A percentile compares a stretch with the other conserved stretches of the same genome.
Evolutionary conservation across 2,329 filamentous ascomycete genomes (phyloP).

Genomic region (Phyllosticta paracitricarpa): DNA sequence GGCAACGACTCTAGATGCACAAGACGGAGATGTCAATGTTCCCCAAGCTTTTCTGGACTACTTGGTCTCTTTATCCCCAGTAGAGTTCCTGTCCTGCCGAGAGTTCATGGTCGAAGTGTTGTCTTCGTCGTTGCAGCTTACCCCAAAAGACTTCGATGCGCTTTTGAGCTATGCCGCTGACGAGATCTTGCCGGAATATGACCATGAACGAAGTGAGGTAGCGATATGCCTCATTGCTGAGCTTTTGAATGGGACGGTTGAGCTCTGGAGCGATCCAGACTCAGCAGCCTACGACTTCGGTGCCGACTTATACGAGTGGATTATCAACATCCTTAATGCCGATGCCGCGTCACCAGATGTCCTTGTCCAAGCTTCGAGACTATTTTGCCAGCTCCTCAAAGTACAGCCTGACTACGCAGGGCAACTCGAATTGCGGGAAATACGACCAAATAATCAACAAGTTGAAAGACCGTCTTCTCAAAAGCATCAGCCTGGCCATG

Average conservation of each 20-base stretch:
- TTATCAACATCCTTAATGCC: constrained; percentile 57
- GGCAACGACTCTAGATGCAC: constrained; percentile 1
- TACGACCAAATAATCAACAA: too few relatives aligned
- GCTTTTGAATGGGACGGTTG: constrained; percentile 53
- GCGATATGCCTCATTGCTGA: constrained; percentile 59
- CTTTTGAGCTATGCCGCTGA: constrained; percentile 39
- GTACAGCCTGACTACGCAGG: constrained; percentile 57
- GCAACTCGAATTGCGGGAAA: neutral
- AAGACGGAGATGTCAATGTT: neutral
- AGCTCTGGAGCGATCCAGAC: constrained; percentile 50
- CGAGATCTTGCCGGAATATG: constrained; percentile 40
- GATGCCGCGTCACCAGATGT: constrained; percentile 60
- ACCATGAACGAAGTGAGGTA: constrained; percentile 65
- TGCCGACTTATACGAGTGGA: constrained; percentile 69
- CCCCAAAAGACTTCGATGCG: constrained; percentile 27
- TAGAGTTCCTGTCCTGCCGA: constrained; percentile 13
- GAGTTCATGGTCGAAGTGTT: constrained; percentile 11
- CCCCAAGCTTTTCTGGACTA: constrained; percentile 11
- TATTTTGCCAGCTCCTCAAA: constrained; percentile 63
- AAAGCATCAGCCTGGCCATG: too few relatives aligned
- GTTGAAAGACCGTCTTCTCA: too few relatives aligned
- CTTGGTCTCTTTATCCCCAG: constrained; percentile 10
- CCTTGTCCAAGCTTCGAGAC: constrained; percentile 54
- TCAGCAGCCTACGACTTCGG: constrained; percentile 54
- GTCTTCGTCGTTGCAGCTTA: constrained; percentile 16